These are phyloP conservation scores for Podospora pseudocomata DNA, from an alignment of 495 filamentous ascomycete species.

Conservation along the genomic window DNA sequence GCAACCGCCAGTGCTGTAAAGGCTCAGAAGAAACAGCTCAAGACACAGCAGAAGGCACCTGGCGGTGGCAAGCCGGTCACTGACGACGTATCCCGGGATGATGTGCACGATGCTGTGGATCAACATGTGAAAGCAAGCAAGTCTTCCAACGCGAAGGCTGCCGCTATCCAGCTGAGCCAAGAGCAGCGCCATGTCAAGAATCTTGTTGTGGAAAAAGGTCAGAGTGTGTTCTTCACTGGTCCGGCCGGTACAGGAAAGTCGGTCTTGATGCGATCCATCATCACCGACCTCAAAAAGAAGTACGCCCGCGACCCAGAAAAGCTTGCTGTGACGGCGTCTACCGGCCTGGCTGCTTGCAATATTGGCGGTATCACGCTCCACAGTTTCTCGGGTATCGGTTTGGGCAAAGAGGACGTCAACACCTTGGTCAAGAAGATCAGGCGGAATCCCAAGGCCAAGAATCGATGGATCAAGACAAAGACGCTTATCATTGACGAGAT, in stretches of 20 bases:
- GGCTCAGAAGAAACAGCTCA: conserved; percentile 73
- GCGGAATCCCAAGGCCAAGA: conserved; percentile 79
- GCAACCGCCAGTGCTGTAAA: conserved; percentile 76
- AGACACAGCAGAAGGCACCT: conserved; percentile 51
- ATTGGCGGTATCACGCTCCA: conserved; percentile 94
- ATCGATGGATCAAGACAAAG: conserved; percentile 83
- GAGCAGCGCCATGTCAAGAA: conserved; percentile 84
- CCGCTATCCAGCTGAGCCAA: conserved; percentile 68
- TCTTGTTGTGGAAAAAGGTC: conserved; percentile 66
- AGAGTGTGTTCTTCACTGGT: conserved; percentile 97
- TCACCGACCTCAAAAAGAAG: conserved; percentile 71
- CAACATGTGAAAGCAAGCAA: conserved; percentile 23
- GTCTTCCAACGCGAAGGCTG: conserved; percentile 34
- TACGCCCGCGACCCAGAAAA: conserved; percentile 69
- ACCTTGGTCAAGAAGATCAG: conserved; percentile 89
- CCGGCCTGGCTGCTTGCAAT: conserved; percentile 93
- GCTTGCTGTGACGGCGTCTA: conserved; percentile 91
- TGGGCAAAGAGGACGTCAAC: conserved; percentile 82
- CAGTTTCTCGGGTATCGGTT: conserved; percentile 90
- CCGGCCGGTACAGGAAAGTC: conserved; percentile 98
- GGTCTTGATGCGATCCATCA: conserved; percentile 88
- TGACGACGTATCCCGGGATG: conserved; percentile 27
- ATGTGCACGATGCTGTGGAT: conserved; percentile 33
- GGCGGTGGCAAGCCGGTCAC: conserved; percentile 10
- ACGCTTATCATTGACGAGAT: conserved; percentile 90